Evolutionary conservation across 2,329 filamentous ascomycete genomes (phyloP), one percentile per base, ranked within the genome.

Genomic region (Corniculantispora saksenae): DNA sequence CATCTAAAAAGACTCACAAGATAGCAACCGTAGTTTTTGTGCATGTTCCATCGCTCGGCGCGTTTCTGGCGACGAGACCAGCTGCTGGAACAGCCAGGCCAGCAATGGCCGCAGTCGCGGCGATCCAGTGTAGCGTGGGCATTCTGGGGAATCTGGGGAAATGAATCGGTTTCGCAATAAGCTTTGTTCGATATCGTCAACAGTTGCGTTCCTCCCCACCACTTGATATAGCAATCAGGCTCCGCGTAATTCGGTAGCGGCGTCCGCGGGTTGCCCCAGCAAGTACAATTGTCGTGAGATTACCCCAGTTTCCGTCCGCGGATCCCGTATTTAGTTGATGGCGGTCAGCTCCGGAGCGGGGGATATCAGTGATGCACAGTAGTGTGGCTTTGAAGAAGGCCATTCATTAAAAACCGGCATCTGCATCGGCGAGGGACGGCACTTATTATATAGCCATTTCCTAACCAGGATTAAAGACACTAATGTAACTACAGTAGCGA

Each of bases 1-100:
- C 35, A 53, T 5, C 15, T 10, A 6, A 43, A 45, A 7, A 19
- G 13, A 13, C 70, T 66, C 48, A 73, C 72, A 77, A 69, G 12
- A 77, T 71, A 2, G 74, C 75, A 1, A 77, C 74, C 0, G 69
- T 73, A 5, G 74, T 75, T 51, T 72, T 77, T 3, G 59, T 70
- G 45, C 75, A 77, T 0, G 67, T 38, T 3, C 32, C 59, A 21
- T 64, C 51, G 2, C 53, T 17, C 2, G 55, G 32, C 21, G 32
- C 25, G 15, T 63, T 32, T 10, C 29, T 65, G 10, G 66, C 56
- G 7, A 68, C 67, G 9, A 61, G 66, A 3, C 67, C 69, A 21
- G 23, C 1, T 4, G 63, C 51, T 9, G 69, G 35, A 8, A n/a
- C 29, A 6, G 57, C 50, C 3, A 65, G 12, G 50, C 21, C 32